Percentiles rank a stretch among this genome's conserved stretches.
phyloP scores from a whole-genome alignment of 805 yeast genomes.

The Candida qinlingensis region DNA sequence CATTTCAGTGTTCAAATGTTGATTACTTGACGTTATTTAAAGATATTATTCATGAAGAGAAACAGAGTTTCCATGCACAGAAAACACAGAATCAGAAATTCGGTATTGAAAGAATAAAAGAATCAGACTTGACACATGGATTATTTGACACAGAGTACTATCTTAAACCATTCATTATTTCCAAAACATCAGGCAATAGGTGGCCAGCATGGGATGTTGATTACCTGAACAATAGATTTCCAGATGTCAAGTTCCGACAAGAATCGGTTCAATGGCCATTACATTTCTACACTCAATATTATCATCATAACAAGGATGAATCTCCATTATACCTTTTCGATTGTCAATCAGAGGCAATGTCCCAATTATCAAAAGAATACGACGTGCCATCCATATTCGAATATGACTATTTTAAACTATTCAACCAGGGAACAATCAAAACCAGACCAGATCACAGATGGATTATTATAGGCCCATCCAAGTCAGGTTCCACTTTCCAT shows the following conservation, averaged over 20 bases:
- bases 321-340: constrained; percentile 84
- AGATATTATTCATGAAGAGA: constrained; percentile 44
- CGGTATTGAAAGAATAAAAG: constrained; percentile 50
- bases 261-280: constrained; percentile 83
- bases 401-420: constrained; percentile 56
- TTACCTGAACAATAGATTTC: constrained; percentile 45
- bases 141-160: constrained; percentile 43
- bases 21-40: constrained; percentile 48
- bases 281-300: constrained; percentile 53
- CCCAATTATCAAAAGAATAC: constrained; percentile 48
- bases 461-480: constrained; percentile 78
- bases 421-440: constrained; percentile 23
- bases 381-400: constrained; percentile 48
- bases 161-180: constrained; percentile 61
- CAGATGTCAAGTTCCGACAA: constrained; percentile 65
- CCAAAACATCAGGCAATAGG: constrained; percentile 17
- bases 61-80: constrained; percentile 19
- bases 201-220: constrained; percentile 71
- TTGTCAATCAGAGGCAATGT: constrained; percentile 67
- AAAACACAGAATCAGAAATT: constrained; percentile 20
- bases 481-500: constrained; percentile 88
- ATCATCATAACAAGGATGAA: constrained; percentile 63
- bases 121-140: constrained; percentile 36
- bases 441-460: constrained; percentile 90
- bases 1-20: constrained; percentile 75